A percentile compares a stretch with the other conserved stretches of the same genome.
phyloP scores from a whole-genome alignment of 306 rosid genomes.

The Glycine latifolia region DNA sequence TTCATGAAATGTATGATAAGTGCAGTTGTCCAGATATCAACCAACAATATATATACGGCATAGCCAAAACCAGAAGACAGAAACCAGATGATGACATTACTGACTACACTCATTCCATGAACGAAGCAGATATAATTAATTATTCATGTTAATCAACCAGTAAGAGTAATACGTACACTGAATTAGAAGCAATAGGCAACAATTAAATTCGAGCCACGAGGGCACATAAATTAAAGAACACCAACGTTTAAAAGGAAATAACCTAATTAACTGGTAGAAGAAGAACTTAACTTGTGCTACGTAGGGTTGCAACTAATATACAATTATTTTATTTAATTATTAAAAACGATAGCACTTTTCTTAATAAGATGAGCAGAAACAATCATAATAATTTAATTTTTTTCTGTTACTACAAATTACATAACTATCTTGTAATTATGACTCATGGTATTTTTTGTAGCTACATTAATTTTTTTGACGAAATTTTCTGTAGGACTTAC shows the following conservation, averaged over 20 bases:
- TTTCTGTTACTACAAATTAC: background rate
- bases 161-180: background rate
- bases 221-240: background rate
- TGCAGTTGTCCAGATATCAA: background rate
- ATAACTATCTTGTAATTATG: background rate
- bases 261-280: background rate
- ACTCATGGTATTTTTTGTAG: background rate
- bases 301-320: no score
- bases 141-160: background rate
- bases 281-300: background rate
- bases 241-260: background rate
- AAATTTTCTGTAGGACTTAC: no score
- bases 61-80: background rate
- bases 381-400: background rate
- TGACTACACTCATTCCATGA: background rate
- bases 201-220: background rate
- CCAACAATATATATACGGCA: background rate
- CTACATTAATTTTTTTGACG: no score
- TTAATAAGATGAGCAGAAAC: background rate
- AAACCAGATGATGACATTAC: slow-evolving; percentile 11
- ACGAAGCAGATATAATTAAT: background rate
- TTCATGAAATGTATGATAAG: background rate
- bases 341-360: background rate
- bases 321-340: no score
- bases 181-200: background rate